Percentiles rank a stretch among this genome's conserved stretches.
Conservation (phyloP, 768 basidiomycete genomes). For the Austroboletus festivus region DNA sequence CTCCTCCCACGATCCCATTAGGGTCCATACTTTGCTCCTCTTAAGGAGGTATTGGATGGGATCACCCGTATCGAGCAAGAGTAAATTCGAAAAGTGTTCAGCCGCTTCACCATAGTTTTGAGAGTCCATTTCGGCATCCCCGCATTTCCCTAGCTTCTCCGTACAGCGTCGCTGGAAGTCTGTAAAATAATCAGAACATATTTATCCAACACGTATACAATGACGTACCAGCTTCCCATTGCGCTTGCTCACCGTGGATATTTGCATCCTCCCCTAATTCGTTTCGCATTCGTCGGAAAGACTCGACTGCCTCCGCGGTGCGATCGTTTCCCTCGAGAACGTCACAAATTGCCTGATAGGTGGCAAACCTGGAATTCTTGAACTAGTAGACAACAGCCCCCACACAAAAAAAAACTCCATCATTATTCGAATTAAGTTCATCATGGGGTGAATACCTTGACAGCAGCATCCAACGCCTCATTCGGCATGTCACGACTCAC, state of each 20-base stretch:
- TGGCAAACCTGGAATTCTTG: not conserved
- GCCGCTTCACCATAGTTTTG: not conserved
- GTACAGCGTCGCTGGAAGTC: conserved; percentile 2
- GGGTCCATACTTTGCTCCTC: not conserved
- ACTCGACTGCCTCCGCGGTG: not conserved
- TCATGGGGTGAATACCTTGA: not conserved
- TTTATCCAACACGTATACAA: not conserved
- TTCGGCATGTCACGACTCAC: not conserved
- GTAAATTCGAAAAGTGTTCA: not conserved
- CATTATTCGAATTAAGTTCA: not conserved
- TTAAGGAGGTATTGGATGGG: not conserved
- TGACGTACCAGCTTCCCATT: conserved; percentile 1
- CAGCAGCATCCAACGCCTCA: not conserved
- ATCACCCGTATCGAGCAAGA: not conserved
- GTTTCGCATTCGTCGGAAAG: not conserved
- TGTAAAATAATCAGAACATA: not conserved
- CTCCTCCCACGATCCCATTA: not conserved
- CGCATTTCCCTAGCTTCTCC: not conserved
- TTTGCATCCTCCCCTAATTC: not conserved
- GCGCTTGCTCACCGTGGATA: not conserved
- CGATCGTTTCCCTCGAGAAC: not conserved
- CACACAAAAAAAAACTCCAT: not conserved
- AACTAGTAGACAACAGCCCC: too few species aligned
- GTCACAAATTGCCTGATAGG: not conserved
- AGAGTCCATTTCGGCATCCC: not conserved